Base-by-base conservation (phyloP, 208 protist genomes). In the Wallacemonas sp. region DNA sequence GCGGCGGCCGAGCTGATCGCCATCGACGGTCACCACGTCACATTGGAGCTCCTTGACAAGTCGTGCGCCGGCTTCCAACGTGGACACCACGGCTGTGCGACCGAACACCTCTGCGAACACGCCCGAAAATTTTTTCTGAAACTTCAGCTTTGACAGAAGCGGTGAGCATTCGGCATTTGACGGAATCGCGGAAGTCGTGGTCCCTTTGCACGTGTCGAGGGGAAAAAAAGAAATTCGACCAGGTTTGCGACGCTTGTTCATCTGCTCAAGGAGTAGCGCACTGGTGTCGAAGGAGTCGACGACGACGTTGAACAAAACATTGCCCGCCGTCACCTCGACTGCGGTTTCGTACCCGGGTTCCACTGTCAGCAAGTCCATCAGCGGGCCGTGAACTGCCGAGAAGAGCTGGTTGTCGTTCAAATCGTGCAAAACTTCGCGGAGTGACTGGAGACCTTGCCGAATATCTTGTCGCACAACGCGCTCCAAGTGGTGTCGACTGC, bases 161-260 rank as follows among this genome's bases (percentile, higher is more conserved):
- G 90, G 82, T 3, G 68, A 81, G 19, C 73, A 84, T 11, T 91
- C 90, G 0, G 80, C 74, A 9, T 85, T 88, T 3, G 78, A 68
- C 26, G 67, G 68, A 64, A 97, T 85, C 19, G 63, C 52, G 2
- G 56, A 41, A 0, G 77, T 41, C 14, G 56, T 68, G n/a, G n/a
- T n/a, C n/a, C 73, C 81, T 8, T 74, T 80, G 70, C 97, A 83
- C 19, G 86, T 91, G 74, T 99, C 98, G 33, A 99, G 75, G 1
- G 98, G 98, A 54, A 99, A 94, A 74, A 99, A 99, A 0, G 98
- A 97, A 23, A 99, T 84, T 23, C 98, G 84, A 6, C 98, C 98
- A 17, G 81, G 81, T 54, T 92, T 95, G 29, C 80, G 81, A 0
- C 74, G 47, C 38, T 80, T 75, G 56, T 98, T 97, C 76, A 99